These are phyloP conservation scores for Trichoderma atroviride DNA, from an alignment of 2,329 filamentous ascomycete species.

Conservation along the genomic window DNA sequence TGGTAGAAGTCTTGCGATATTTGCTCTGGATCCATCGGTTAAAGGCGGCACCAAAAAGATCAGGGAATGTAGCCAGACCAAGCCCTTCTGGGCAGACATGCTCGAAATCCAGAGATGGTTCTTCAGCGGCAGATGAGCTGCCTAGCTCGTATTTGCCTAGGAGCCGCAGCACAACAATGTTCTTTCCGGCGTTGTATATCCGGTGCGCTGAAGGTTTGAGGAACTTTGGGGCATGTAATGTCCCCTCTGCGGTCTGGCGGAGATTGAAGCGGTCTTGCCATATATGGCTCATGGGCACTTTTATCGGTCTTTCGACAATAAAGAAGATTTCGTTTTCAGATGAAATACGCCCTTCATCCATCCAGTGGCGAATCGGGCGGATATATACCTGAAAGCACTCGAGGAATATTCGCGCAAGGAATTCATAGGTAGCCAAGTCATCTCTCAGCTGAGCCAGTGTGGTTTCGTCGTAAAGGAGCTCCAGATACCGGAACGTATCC, in stretches of 20 bases:
- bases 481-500: conserved; percentile 72
- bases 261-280: conserved; percentile 79
- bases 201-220: conserved; percentile 68
- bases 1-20: conserved; percentile 68
- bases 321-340: conserved; percentile 74
- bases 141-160: conserved; percentile 58
- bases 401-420: conserved; percentile 72
- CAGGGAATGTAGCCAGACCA: conserved; percentile 68
- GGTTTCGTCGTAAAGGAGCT: conserved; percentile 73
- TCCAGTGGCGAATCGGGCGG: conserved; percentile 79
- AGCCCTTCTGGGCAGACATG: conserved; percentile 54
- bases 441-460: conserved; percentile 71
- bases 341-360: conserved; percentile 74
- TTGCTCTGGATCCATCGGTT: conserved; percentile 76
- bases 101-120: conserved; percentile 58
- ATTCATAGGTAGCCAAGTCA: conserved; percentile 61
- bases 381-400: conserved; percentile 82
- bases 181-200: conserved; percentile 88
- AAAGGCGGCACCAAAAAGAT: conserved; percentile 73
- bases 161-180: conserved; percentile 78
- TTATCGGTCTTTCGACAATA: conserved; percentile 60
- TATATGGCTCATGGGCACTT: conserved; percentile 63
- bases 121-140: conserved; percentile 37
- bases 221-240: conserved; percentile 72
- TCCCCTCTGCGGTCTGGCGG: conserved; percentile 60